Evolutionary conservation across 345 rosid genomes (phyloP), one percentile per base, ranked within the genome.

Genomic region (Arabidopsis thaliana): DNA sequence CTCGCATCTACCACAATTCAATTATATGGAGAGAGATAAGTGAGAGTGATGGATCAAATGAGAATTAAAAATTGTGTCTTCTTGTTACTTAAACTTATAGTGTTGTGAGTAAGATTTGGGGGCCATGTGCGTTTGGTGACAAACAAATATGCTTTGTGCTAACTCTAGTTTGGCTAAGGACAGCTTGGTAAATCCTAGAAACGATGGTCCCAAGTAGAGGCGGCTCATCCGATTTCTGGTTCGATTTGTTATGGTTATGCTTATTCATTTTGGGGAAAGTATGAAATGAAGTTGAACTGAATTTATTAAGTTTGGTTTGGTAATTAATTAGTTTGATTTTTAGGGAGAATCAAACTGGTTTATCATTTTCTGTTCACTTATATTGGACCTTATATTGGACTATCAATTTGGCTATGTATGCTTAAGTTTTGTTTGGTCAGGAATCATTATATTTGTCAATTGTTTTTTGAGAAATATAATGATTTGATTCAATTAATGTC

Each of bases 41-140:
- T 59, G 81, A 78, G 63, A 72, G 69, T 66, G 77, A 78, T 78
- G 63, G 69, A 50, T 78, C 81, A 72, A 9, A 49, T 66, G 62
- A 71, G 73, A 65, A 59, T 72, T 33, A 41, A 72, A 72, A 57
- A 25, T 38, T 64, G 45, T 71, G 64, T 77, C 48, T 40, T 71
- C 0, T 77, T 71, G 74, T 58, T 65, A 32, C 61, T 40, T 9
- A 16, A 60, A 61, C 50, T 42, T 50, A 9, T 24, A 67, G 45
- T 67, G 61, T 59, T 59, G 63, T 62, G 57, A 76, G 69, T 68
- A 67, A 75, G 79, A 68, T 51, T 74, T 75, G 69, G 24, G 60
- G 69, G 74, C 23, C 74, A 75, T 75, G 74, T 75, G 68, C 72
- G 22, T 16, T 48, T 75, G 59, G 73, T 56, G 24, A 41, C 61